phyloP scores from a whole-genome alignment of 169 alveolate genomes.

The Plasmodium gonderi region DNA sequence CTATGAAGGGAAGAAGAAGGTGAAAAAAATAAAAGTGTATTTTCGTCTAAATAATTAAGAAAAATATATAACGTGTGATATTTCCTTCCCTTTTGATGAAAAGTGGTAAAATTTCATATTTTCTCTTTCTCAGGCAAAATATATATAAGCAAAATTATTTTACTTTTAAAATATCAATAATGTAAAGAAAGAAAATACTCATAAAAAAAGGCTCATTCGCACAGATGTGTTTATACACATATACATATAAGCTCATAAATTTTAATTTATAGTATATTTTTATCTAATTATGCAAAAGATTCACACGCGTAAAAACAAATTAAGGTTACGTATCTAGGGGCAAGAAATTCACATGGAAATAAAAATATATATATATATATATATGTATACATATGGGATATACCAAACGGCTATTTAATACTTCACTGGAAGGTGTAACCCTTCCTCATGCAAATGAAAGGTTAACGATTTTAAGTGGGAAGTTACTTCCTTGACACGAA shows the following conservation, averaged over 20 bases:
- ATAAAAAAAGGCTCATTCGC: neutral
- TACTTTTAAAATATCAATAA: neutral
- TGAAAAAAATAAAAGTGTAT: neutral
- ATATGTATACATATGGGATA: neutral
- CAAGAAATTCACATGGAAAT: neutral
- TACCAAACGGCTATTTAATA: neutral
- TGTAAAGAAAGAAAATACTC: neutral
- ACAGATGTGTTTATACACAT: neutral
- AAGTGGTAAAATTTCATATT: neutral
- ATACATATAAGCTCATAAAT: neutral
- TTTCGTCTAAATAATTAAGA: neutral
- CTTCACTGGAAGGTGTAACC: neutral
- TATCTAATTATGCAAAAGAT: neutral
- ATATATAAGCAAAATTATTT: neutral
- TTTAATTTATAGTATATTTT: neutral
- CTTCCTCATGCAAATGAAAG: neutral
- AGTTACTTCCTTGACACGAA: neutral
- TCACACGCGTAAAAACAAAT: neutral
- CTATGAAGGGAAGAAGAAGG: neutral
- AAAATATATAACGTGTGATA: neutral
- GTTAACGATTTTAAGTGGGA: neutral
- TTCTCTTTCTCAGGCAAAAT: neutral
- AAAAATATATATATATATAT: neutral
- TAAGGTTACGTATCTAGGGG: neutral
- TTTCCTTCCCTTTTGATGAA: neutral